A percentile compares a stretch with the other conserved stretches of the same genome.
Evolutionary conservation across 768 basidiomycete species (phyloP).

Genomic region (Tulasnella sp.): DNA sequence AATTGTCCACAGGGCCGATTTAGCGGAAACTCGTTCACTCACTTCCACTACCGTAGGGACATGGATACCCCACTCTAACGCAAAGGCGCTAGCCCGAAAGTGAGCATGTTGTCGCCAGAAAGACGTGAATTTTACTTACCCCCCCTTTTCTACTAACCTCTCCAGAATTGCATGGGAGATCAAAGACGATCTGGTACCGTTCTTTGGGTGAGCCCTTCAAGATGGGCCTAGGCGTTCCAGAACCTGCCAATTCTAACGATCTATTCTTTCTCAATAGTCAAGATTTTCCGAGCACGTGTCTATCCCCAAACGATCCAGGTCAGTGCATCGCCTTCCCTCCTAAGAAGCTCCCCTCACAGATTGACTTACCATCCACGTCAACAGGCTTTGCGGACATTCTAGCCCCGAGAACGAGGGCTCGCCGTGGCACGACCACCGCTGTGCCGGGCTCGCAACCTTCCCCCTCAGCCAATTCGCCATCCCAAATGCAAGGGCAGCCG

Average conservation of each 20-base stretch:
- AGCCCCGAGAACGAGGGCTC: background rate
- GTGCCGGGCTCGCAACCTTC: background rate
- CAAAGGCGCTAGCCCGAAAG: constrained; percentile 71
- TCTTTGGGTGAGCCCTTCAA: constrained; percentile 61
- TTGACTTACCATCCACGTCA: background rate
- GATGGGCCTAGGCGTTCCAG: background rate
- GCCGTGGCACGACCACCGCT: background rate
- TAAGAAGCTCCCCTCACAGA: background rate
- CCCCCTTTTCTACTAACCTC: constrained; percentile 15
- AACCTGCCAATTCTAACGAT: background rate
- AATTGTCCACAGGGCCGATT: background rate
- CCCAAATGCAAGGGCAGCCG: background rate
- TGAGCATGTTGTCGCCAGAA: constrained; percentile 33
- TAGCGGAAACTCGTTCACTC: background rate
- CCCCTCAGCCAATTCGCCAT: background rate
- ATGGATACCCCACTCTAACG: constrained; percentile 90
- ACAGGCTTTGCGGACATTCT: background rate
- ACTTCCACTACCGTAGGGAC: constrained; percentile 77
- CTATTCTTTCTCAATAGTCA: background rate
- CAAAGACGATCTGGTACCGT: constrained; percentile 72
- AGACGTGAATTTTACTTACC: background rate
- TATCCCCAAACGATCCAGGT: constrained; percentile 15
- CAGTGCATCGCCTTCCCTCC: background rate
- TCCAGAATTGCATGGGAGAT: constrained; percentile 81
- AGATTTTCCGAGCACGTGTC: constrained; percentile 14